A percentile compares a stretch with the other conserved stretches of the same genome.
Conservation (phyloP, 2,329 filamentous ascomycete species). For the Pseudogymnoascus sp. region DNA sequence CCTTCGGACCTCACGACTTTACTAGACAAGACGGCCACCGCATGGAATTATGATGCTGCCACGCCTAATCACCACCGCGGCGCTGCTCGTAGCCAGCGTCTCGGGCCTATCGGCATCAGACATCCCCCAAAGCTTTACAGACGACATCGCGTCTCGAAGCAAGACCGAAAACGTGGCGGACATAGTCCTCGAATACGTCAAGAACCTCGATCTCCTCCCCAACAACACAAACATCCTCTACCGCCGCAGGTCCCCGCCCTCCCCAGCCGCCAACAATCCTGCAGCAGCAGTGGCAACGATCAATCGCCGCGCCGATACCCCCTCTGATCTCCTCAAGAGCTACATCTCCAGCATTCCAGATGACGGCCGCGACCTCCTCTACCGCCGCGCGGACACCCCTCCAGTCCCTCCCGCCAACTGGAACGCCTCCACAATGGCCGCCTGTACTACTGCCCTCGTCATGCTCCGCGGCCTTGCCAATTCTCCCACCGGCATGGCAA, state of each 20-base stretch:
- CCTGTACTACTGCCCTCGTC: constrained; percentile 51
- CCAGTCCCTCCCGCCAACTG: constrained; percentile 31
- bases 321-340: neutral
- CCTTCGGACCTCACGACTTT: neutral
- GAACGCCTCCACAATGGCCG: constrained; percentile 46
- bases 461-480: constrained; percentile 47
- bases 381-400: neutral
- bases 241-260: neutral
- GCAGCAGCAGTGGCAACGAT: neutral
- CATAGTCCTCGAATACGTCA: neutral
- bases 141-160: neutral
- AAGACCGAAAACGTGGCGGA: neutral
- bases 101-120: neutral
- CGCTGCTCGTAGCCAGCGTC: neutral
- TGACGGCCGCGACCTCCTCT: neutral
- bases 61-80: constrained; percentile 5
- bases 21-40: neutral
- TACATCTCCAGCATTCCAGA: neutral
- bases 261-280: neutral
- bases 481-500: constrained; percentile 68
- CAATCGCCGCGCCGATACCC: neutral
- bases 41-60: neutral
- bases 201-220: neutral
- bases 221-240: neutral
- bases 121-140: neutral